Base-by-base conservation (phyloP, 2,329 filamentous ascomycete species). In the Leptographium lundbergii region DNA sequence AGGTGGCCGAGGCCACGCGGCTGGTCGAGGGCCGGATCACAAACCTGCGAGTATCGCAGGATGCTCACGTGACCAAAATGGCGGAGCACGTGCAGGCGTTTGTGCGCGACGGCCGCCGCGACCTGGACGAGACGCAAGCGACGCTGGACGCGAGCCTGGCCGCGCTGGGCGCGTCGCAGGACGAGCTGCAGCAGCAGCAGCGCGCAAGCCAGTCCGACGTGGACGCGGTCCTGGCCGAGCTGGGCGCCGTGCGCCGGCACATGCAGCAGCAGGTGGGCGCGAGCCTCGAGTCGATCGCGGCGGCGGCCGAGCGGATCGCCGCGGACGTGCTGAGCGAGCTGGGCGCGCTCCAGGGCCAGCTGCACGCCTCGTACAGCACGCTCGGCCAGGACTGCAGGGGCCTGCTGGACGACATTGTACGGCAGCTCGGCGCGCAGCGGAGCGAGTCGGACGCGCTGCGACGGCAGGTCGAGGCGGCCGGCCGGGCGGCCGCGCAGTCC, bases 181-280 rank as follows among this genome's bases (percentile, higher is more conserved):
- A 77, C 56, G 81, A 87, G 64, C 79, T 95, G 19, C 79, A 87
- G 29, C 76, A 81, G 50, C 85, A 88, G 66, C 87, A 85, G 59
- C 76, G 80, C 27, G 77, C 79, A 62, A 87, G 90, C 3, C 89
- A 87, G 66, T 84, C 91, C 54, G 87, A 91, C 59, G 91, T 96
- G 88, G 91, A 96, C 66, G 77, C 82, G n/a, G 86, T 96, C 1
- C 78, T 99, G 11, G 89, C 94, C 66, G 92, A 95, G 69, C 96
- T 97, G 69, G 91, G 91, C 69, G 84, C 82, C n/a, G 78, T 97
- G 27, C 84, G 92, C 25, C 88, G 96, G 69, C 86, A 89, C 57
- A 89, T 97, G 57, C 96, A 96, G 75, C 77, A 81, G 55, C 87
- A 87, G 62, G 89, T 97, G 54, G 89, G 89, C 2, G 85, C 91